Evolutionary conservation across 2,329 filamentous ascomycete species (phyloP).

Genomic region (Amauroascus verrucosus): DNA sequence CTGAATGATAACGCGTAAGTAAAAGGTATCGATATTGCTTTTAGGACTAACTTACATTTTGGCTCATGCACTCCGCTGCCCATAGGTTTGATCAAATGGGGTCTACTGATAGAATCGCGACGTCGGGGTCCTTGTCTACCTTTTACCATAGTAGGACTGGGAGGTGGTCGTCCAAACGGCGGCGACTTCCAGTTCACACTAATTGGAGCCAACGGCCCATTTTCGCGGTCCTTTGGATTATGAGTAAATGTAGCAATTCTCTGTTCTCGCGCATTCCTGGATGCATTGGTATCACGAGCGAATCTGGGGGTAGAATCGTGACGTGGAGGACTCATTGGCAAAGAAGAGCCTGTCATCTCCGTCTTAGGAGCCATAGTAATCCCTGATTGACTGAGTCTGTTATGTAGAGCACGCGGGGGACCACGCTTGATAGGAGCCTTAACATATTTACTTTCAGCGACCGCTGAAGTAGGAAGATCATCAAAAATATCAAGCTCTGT

Average conservation of each 20-base stretch:
- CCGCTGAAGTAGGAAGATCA: slow-evolving; percentile 78
- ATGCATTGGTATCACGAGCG: slow-evolving; percentile 56
- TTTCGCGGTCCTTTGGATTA: slow-evolving; percentile 31
- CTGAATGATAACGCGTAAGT: slow-evolving; percentile 36
- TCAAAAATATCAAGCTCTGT: slow-evolving; percentile 89
- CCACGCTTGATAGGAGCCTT: slow-evolving; percentile 65
- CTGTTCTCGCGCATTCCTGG: slow-evolving; percentile 54
- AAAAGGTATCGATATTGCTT: slow-evolving; percentile 10
- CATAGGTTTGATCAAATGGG: slow-evolving; percentile 81
- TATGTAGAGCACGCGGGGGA: slow-evolving; percentile 52
- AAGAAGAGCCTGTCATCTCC: slow-evolving; percentile 29
- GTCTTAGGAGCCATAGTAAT: slow-evolving; percentile 22
- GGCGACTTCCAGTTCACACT: slow-evolving; percentile 52
- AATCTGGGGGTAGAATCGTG: slow-evolving; percentile 50
- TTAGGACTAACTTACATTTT: slow-evolving; percentile 56
- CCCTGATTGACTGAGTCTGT: slow-evolving; percentile 39
- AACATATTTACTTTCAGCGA: slow-evolving; percentile 69
- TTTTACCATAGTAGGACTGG: slow-evolving; percentile 41
- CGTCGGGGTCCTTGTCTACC: slow-evolving; percentile 33
- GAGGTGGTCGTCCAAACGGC: slow-evolving; percentile 41
- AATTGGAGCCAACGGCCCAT: slow-evolving; percentile 41
- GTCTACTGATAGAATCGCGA: slow-evolving; percentile 46
- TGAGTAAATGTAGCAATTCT: slow-evolving; percentile 40
- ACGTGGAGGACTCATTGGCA: slow-evolving; percentile 44
- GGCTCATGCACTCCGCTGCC: slow-evolving; percentile 60